A percentile compares a stretch with the other conserved stretches of the same genome.
These are phyloP conservation scores for Apiotrichum domesticum DNA, from an alignment of 1,284 basidiomycete species.

Conservation along the genomic window DNA sequence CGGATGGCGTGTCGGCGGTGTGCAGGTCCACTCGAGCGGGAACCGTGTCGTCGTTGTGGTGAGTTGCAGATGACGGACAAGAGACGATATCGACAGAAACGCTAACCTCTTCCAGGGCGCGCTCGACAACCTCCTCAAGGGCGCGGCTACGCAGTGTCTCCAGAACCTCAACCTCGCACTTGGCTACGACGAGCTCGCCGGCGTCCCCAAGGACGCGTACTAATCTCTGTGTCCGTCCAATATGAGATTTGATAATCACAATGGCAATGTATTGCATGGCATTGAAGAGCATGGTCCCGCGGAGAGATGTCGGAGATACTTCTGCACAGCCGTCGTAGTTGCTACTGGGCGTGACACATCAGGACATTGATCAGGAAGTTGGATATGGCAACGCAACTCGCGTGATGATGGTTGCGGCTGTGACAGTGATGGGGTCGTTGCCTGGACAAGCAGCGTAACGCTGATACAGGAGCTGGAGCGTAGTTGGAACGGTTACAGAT, in stretches of 20 bases:
- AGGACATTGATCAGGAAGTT: too few relatives aligned
- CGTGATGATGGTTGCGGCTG: too few relatives aligned
- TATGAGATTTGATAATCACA: background rate
- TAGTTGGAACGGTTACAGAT: too few relatives aligned
- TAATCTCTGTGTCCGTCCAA: slow-evolving; percentile 9
- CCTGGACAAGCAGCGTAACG: too few relatives aligned
- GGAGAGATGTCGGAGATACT: too few relatives aligned
- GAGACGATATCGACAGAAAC: too few relatives aligned
- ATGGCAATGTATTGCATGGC: slow-evolving; percentile 1
- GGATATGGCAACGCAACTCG: too few relatives aligned
- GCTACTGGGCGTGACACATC: too few relatives aligned
- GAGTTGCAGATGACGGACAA: slow-evolving; percentile 6
- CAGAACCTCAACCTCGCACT: slow-evolving; percentile 95
- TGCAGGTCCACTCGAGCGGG: slow-evolving; percentile 84
- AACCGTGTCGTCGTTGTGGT: slow-evolving; percentile 87
- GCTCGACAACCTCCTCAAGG: slow-evolving; percentile 92
- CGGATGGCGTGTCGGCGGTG: slow-evolving; percentile 84
- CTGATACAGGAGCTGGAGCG: too few relatives aligned
- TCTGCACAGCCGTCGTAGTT: too few relatives aligned
- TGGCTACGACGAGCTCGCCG: slow-evolving; percentile 84
- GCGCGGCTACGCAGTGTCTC: slow-evolving; percentile 94
- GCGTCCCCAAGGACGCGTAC: slow-evolving; percentile 56
- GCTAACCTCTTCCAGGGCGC: slow-evolving; percentile 53
- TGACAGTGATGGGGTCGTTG: too few relatives aligned
- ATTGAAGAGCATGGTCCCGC: background rate